Conservation (phyloP, 2,329 filamentous ascomycete species). For the Ascochyta rabiei region DNA sequence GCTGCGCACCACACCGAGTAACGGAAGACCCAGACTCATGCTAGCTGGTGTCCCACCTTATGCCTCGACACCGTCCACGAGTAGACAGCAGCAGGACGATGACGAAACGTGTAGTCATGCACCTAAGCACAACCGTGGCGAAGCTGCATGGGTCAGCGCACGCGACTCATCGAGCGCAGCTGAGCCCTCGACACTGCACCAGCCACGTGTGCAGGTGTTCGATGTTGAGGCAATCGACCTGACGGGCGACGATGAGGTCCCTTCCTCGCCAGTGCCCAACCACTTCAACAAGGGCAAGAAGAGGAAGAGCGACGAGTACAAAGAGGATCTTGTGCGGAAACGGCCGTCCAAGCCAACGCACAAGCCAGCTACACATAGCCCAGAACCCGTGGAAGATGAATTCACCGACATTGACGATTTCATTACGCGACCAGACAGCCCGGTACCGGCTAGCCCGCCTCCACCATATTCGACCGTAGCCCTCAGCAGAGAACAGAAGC, state of each 20-base stretch:
- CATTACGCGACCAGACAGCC: conserved; percentile 24
- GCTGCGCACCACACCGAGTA: conserved; percentile 52
- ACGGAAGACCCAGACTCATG: conserved; percentile 46
- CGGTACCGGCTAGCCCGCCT: conserved; percentile 35
- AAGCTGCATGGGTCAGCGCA: not conserved
- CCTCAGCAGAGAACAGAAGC: conserved; percentile 1
- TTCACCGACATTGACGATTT: conserved; percentile 51
- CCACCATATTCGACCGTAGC: conserved; percentile 55
- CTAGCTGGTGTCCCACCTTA: conserved; percentile 32
- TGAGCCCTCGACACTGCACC: conserved; percentile 13
- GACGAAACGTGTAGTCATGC: not conserved
- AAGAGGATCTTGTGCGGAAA: conserved; percentile 27
- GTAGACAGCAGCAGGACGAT: conserved; percentile 7
- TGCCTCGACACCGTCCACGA: conserved; percentile 7
- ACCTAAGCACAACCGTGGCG: not conserved
- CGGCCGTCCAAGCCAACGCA: conserved; percentile 27
- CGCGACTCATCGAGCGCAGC: conserved; percentile 7
- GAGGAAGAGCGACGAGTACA: conserved; percentile 55
- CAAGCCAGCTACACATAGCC: conserved; percentile 18
- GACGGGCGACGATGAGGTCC: conserved; percentile 35
- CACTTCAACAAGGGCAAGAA: conserved; percentile 44
- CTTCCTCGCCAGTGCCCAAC: conserved; percentile 25
- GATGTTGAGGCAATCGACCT: conserved; percentile 47
- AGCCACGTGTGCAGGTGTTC: conserved; percentile 18
- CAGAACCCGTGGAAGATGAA: conserved; percentile 29